Evolutionary conservation across 306 rosid species (phyloP), one percentile per base, ranked within the genome.

Genomic region (Prunus mume): DNA sequence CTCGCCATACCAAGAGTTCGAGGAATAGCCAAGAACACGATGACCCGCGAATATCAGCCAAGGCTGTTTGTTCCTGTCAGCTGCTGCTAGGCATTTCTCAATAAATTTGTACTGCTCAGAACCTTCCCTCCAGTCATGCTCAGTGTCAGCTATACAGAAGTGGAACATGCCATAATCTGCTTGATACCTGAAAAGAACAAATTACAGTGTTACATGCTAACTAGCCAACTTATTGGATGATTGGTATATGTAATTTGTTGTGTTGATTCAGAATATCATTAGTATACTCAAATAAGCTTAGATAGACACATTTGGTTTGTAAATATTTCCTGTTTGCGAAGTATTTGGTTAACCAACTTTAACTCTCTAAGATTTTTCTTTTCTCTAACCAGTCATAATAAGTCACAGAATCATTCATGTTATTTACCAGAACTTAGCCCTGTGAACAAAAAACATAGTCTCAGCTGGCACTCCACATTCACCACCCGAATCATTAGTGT

Each of bases 71-170:
- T 85, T 87, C 83, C 96, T 87, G 77, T 93, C 97, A 3, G 65
- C 97, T 22, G 98, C 85, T 69, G 98, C 93, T 49, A 90, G 78
- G 77, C 98, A 93, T 46, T 87, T 84, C 81, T 93, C 96, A 78
- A 93, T 93, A 82, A 90, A 93, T 75, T 73, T 87, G 87, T 89
- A 90, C 73, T 93, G 98, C 67, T 90, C 97, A 7, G 94, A 68
- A 58, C 93, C 98, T 81, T 90, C 90, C 71, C 96, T 88, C 98
- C 93, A 93, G 58, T 93, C 98, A 65, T 93, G 96, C 74, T 93
- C 98, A 25, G 84, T 80, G 78, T 93, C 91, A 5, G 87, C 98
- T 68, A 93, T 72, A 65, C 96, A 93, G 86, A 93, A 93, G 69
- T 84, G 94, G 58, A 90, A 93, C 96, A 93, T 87, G 54, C 96